A percentile compares a stretch with the other conserved stretches of the same genome.
phyloP scores from a whole-genome alignment of 352 stramenopile genomes.

The Globisporangium splendens region DNA sequence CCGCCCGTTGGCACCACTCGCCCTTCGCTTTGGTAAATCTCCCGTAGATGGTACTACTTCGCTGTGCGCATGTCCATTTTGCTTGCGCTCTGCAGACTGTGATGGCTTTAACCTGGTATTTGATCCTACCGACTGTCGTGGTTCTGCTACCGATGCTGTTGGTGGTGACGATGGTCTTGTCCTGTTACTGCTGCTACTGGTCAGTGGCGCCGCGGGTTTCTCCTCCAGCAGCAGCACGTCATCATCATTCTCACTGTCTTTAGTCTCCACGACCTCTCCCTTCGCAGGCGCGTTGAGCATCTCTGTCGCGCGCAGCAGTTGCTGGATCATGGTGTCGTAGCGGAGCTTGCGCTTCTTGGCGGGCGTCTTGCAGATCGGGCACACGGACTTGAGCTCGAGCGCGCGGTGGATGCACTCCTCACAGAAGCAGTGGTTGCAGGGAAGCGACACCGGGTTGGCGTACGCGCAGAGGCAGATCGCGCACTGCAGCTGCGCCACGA shows the following conservation, averaged over 20 bases:
- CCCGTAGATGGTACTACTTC: background rate
- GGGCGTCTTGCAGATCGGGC: conserved; percentile 81
- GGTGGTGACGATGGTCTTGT: background rate
- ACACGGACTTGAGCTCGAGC: conserved; percentile 72
- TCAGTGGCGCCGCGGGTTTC: conserved; percentile 1
- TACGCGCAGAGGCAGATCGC: conserved; percentile 83
- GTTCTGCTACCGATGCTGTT: background rate
- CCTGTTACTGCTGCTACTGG: background rate
- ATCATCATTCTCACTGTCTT: background rate
- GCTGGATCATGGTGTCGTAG: conserved; percentile 72
- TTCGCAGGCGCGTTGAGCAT: conserved; percentile 34
- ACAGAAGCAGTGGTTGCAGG: conserved; percentile 88
- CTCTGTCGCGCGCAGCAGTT: conserved; percentile 57
- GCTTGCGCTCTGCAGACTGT: background rate
- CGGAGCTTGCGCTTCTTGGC: conserved; percentile 76
- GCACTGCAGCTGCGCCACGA: conserved; percentile 75
- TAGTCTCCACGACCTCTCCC: background rate
- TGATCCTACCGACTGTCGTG: background rate
- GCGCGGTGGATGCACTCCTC: conserved; percentile 84
- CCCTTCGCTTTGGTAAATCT: background rate
- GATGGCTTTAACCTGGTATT: background rate
- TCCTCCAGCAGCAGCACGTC: conserved; percentile 6
- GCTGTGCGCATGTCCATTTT: conserved; percentile 3
- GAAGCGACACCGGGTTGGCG: conserved; percentile 61
- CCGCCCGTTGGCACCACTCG: background rate